Evolutionary conservation across 2,329 filamentous ascomycete species (phyloP), one percentile per base, ranked within the genome.

Genomic region (Claviceps purpurea): DNA sequence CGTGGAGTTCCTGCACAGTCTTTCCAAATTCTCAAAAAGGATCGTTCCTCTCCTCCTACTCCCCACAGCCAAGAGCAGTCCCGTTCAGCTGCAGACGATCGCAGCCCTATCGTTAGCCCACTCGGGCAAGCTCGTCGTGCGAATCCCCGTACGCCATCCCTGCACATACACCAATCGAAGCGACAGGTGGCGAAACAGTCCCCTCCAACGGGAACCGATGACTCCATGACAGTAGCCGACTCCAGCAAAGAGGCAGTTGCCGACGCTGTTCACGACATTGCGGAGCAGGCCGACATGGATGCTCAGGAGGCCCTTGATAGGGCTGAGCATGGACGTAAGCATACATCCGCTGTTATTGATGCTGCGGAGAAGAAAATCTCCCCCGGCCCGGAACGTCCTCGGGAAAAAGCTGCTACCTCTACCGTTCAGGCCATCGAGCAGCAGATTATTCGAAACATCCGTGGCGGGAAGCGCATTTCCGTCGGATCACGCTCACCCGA

Each of bases 161-260:
- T 66, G 7, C 56, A 60, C 38, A 61, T 58, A 34, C 57, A 58
- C 52, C 63, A 56, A 53, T 62, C 63, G 16, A 53, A 55, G n/a
- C 55, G 56, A 50, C 53, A 60, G 24, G 55, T 56, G 2, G 44
- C 52, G 1, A 58, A 58, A 40, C 59, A 58, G 50, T 58, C 66
- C 0, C 65, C 67, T 30, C 59, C 60, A 3, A 58, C 61, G 42
- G 66, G 67, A 18, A 61, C 62, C 42, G 65, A 62, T 37, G 59
- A 57, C 50, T 59, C 61, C 43, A 57, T 56, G 47, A 55, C 60
- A 30, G 55, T 55, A 51, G 79, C 75, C 56, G 82, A 85, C 66
- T 6, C 42, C 2, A 84, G 79, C 50, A 79, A 73, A 57, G 84
- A 88, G 65, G 85, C 82, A 49, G 85, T 93, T 34, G 75, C 84